Evolutionary conservation across 331 rosid genomes (phyloP), one percentile per base, ranked within the genome.

Genomic region (Telfairia occidentalis): DNA sequence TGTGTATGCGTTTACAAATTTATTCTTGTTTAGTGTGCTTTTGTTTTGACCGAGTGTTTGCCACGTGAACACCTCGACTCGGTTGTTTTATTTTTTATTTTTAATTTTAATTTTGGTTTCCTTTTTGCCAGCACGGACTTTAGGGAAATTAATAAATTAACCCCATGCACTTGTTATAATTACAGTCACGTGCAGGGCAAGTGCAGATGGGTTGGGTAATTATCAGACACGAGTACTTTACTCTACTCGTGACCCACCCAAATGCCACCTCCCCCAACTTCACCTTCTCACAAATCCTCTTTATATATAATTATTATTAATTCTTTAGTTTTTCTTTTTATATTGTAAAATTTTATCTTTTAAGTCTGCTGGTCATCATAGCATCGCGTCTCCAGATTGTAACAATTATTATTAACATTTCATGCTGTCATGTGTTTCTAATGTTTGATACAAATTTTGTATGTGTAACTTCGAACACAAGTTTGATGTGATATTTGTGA

Each of bases 31-130:
- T 21, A 21, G 35, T 11, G 35, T 67, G 73, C 73, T 40, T 61
- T 66, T 66, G 73, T 40, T 61, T 66, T 66, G 73, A 66, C 73
- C 73, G 35, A 37, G 73, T 66, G 73, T 64, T 64, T n/a, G 48
- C 49, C 71, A 66, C 73, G 73, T 66, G 73, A 40, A 42, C n/a
- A 21, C 49, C 53, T 40, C 73, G 34, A 58, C 37, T 24, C n/a
- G n/a, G n/a, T 11, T 54, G 32, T 26, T 9, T 28, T 28, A 13
- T 1, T 37, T 2, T 37, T 42, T 8, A 7, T 46, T 46, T 30
- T 0, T 1, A 3, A 5, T 59, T 59, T 29, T 0, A 5, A 29
- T 60, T 38, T 10, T 21, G 30, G 73, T 66, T 66, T 66, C 74
- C 74, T 69, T 69, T 69, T 43, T 24, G 43, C 15, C 38, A 43